A percentile compares a stretch with the other conserved stretches of the same genome.
phyloP scores from a whole-genome alignment of 768 basidiomycete species.

The Lepiota brunneoincarnata region DNA sequence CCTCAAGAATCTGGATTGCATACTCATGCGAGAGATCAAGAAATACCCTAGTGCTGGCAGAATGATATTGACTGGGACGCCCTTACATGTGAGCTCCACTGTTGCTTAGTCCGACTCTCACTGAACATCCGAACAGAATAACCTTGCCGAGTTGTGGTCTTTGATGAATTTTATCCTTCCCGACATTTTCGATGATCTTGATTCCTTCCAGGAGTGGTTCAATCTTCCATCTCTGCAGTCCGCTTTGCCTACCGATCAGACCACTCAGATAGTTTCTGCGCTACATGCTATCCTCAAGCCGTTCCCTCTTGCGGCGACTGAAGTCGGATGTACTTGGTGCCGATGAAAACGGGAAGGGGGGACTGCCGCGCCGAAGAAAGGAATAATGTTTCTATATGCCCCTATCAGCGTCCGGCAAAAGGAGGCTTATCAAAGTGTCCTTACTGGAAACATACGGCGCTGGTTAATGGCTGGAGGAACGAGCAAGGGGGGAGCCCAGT shows the following conservation, averaged over 20 bases:
- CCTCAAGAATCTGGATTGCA: conserved; percentile 91
- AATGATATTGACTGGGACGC: conserved; percentile 95
- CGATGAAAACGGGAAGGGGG: conserved; percentile 10
- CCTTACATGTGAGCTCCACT: conserved; percentile 70
- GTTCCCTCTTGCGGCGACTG: conserved; percentile 86
- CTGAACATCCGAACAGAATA: conserved; percentile 68
- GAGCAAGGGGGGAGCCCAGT: conserved; percentile 15
- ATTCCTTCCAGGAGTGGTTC: conserved; percentile 91
- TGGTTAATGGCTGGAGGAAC: conserved; percentile 48
- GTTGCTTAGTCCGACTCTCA: background rate
- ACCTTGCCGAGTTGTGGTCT: conserved; percentile 92
- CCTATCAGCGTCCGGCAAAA: conserved; percentile 81
- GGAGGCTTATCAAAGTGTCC: conserved; percentile 79
- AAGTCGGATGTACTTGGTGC: conserved; percentile 82
- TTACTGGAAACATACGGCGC: conserved; percentile 66
- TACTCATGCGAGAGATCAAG: conserved; percentile 88
- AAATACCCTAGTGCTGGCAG: conserved; percentile 80
- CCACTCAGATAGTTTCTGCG: conserved; percentile 66
- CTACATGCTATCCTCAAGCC: conserved; percentile 93
- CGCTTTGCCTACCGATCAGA: conserved; percentile 54
- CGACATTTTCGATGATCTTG: conserved; percentile 86
- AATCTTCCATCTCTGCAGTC: conserved; percentile 65
- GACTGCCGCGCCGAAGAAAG: conserved; percentile 87
- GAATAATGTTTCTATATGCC: conserved; percentile 93
- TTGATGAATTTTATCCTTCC: conserved; percentile 95